Evolutionary conservation across 129 eudicot species (phyloP), one percentile per base, ranked within the genome.

Genomic region (Lactuca sativa): DNA sequence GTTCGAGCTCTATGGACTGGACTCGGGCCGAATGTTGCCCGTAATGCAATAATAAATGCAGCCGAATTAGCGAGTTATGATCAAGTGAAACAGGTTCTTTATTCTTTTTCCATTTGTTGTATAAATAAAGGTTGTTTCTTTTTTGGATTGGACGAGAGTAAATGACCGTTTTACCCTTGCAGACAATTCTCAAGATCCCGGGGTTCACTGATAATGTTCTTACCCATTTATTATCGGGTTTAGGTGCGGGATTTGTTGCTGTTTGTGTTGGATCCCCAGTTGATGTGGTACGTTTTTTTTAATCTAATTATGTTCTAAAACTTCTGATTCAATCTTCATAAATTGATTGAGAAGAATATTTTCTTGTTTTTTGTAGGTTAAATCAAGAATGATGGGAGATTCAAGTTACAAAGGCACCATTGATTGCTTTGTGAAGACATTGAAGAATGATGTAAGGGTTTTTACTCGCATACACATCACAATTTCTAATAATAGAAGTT

Each of bases 301-400:
- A 30, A 14, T 38, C n/a, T 34, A 5, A 11, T 64, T 56, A 7
- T 36, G n/a, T 31, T 59, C n/a, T 14, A 37, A 13, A 58, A 32
- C n/a, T 31, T 59, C 10, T 14, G 25, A 13, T 66, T 47, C n/a
- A 71, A 41, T 71, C 4, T 62, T 57, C 43, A 37, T 38, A 17
- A 65, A 49, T 61, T 68, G 55, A 67, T 56, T 56, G 33, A 43
- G 67, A 65, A 54, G 11, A 9, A 41, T 52, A 59, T 36, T 73
- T 60, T 7, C 25, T 17, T 21, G 33, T 31, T 2, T 49, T 44
- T 69, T 67, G 59, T 79, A 93, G 98, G 98, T 93, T 59, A 93
- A 93, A 73, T 93, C 98, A 58, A 93, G 98, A 83, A 93, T 93
- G 98, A 93, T 93, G 98, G 96, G 98, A 67, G 98, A 89, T 78